phyloP scores from a whole-genome alignment of 139 green algal species.

The Coelastrella sp. region DNA sequence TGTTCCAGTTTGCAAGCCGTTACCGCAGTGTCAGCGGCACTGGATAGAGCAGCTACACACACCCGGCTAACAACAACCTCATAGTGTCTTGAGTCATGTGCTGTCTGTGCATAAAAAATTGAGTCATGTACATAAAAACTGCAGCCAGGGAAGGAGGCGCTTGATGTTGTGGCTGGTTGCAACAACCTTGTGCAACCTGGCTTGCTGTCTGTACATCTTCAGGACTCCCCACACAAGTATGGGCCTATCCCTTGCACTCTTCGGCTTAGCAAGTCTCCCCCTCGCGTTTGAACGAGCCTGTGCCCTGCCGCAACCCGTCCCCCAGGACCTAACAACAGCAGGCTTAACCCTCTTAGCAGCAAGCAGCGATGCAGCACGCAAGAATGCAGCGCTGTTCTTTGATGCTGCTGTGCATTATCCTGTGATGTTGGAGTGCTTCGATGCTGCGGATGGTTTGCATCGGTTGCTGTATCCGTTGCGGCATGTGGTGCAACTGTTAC shows the following conservation, averaged over 20 bases:
- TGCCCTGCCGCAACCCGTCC: constrained; percentile 42
- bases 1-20: too few relatives aligned
- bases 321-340: constrained; percentile 41
- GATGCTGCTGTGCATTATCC: constrained; percentile 65
- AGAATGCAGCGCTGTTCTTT: constrained; percentile 79
- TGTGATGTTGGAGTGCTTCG: constrained; percentile 69
- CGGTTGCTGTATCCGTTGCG: constrained; percentile 66
- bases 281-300: constrained; percentile 80
- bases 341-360: constrained; percentile 65
- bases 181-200: constrained; percentile 36
- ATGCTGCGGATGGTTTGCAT: constrained; percentile 62
- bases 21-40: too few relatives aligned
- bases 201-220: constrained; percentile 3
- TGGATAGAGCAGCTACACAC: too few relatives aligned
- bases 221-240: constrained; percentile 55
- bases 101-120: too few relatives aligned
- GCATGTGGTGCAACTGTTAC: constrained; percentile 51
- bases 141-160: too few relatives aligned
- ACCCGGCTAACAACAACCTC: too few relatives aligned
- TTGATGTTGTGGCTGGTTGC: not conserved
- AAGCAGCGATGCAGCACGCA: constrained; percentile 69
- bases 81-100: too few relatives aligned
- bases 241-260: constrained; percentile 58
- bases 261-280: constrained; percentile 55
- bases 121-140: too few relatives aligned